These are phyloP conservation scores for Mortierella sp. DNA, from an alignment of 371 early-diverging fungal genomes.

Conservation along the genomic window DNA sequence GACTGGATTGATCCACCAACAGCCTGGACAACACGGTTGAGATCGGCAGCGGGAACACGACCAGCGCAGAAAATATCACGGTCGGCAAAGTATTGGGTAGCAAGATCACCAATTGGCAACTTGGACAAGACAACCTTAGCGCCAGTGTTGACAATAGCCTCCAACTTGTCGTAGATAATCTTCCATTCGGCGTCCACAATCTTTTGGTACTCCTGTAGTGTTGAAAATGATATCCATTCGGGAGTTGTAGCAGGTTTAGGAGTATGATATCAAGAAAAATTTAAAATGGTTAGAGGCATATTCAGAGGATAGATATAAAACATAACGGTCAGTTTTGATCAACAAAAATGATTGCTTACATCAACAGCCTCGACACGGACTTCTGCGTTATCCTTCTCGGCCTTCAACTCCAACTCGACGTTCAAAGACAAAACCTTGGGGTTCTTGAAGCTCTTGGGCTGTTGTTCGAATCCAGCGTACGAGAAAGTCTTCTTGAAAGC, in stretches of 20 bases:
- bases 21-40: conserved; percentile 94
- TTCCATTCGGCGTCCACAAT: conserved; percentile 99
- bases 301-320: not conserved
- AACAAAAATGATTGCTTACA: conserved; percentile 54
- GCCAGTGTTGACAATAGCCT: conserved; percentile 97
- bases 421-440: conserved; percentile 97
- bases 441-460: conserved; percentile 97
- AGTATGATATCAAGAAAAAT: not conserved
- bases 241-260: not conserved
- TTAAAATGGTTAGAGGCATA: not conserved
- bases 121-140: conserved; percentile 99
- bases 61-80: conserved; percentile 99
- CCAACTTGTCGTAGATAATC: conserved; percentile 99
- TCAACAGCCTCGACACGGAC: conserved; percentile 96
- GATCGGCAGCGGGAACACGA: conserved; percentile 95
- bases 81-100: conserved; percentile 99
- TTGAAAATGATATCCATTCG: not conserved
- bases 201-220: conserved; percentile 93
- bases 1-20: conserved; percentile 97
- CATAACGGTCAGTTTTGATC: not conserved
- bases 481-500: conserved; percentile 99
- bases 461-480: conserved; percentile 99
- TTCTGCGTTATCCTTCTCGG: conserved; percentile 99
- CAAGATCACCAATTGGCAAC: conserved; percentile 99
- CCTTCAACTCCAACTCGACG: conserved; percentile 99